These are phyloP conservation scores for Neolentinus lepideus DNA, from an alignment of 1,284 basidiomycete species.

Conservation along the genomic window DNA sequence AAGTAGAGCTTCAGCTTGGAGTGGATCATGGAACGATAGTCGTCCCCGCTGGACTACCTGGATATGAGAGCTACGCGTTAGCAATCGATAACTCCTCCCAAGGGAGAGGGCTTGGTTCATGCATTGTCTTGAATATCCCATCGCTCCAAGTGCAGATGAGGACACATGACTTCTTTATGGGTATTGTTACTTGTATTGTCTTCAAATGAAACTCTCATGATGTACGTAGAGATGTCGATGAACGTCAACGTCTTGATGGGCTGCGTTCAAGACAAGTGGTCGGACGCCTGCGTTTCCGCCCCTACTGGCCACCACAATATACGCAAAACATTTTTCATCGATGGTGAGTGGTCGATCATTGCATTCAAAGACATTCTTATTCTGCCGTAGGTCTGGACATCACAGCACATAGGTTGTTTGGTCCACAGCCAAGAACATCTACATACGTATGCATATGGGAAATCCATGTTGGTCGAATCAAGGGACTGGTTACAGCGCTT, in stretches of 20 bases:
- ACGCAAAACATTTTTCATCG: slow-evolving; percentile 48
- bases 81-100: slow-evolving; percentile 14
- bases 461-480: slow-evolving; percentile 57
- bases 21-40: slow-evolving; percentile 51
- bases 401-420: slow-evolving; percentile 79
- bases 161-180: slow-evolving; percentile 83
- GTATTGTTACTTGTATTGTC: slow-evolving; percentile 31
- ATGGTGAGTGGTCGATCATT: slow-evolving; percentile 37
- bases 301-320: slow-evolving; percentile 14
- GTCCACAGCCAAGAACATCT: slow-evolving; percentile 75
- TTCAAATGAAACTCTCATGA: slow-evolving; percentile 4
- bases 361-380: background rate
- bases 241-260: slow-evolving; percentile 60
- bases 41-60: slow-evolving; percentile 71
- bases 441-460: slow-evolving; percentile 93
- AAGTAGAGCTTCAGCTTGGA: slow-evolving; percentile 60
- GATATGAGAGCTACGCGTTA: slow-evolving; percentile 41
- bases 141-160: slow-evolving; percentile 72
- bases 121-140: slow-evolving; percentile 52
- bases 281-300: slow-evolving; percentile 34
- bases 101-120: slow-evolving; percentile 39
- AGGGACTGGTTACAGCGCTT: slow-evolving; percentile 47
- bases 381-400: slow-evolving; percentile 62
- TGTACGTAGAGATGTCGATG: slow-evolving; percentile 65
- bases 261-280: slow-evolving; percentile 40